Conservation (phyloP, 192 early-diverging fungal species). For the Linnemannia schmuckeri region DNA sequence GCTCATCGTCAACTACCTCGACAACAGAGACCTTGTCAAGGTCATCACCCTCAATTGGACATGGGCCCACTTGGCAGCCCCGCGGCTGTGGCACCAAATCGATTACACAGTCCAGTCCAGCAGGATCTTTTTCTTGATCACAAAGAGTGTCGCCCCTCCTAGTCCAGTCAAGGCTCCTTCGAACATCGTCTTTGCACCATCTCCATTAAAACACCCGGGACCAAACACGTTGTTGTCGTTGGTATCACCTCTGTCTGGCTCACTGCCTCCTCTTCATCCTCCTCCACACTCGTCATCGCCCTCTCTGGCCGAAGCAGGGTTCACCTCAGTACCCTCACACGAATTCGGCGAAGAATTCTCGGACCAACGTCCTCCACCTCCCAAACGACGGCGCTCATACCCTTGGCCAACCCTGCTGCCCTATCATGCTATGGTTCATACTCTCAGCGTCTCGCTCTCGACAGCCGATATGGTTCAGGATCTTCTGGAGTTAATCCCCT, state of each 20-base stretch:
- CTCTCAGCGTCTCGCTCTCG: constrained; percentile 35
- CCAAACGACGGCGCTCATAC: constrained; percentile 39
- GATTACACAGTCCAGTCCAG: constrained; percentile 21
- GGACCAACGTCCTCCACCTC: not conserved
- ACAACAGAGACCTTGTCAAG: constrained; percentile 32
- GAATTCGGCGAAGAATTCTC: not conserved
- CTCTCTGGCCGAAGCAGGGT: not conserved
- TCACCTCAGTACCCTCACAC: not conserved
- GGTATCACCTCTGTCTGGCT: not conserved
- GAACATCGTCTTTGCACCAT: not conserved
- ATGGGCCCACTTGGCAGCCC: constrained; percentile 34
- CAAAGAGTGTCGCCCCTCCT: constrained; percentile 28
- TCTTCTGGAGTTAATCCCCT: constrained; percentile 41
- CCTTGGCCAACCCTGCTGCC: constrained; percentile 52
- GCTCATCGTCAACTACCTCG: constrained; percentile 48
- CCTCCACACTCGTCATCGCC: not conserved
- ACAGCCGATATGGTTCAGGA: constrained; percentile 44
- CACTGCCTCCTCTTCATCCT: too few species aligned
- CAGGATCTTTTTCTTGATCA: constrained; percentile 50
- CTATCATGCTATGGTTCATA: constrained; percentile 47
- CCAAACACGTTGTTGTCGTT: not conserved
- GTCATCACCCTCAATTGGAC: constrained; percentile 50
- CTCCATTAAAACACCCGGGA: not conserved
- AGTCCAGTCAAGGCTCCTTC: not conserved
- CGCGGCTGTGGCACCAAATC: constrained; percentile 40